Evolutionary conservation across 2,329 filamentous ascomycete species (phyloP).

Genomic region (Ceratocystis albifundus): DNA sequence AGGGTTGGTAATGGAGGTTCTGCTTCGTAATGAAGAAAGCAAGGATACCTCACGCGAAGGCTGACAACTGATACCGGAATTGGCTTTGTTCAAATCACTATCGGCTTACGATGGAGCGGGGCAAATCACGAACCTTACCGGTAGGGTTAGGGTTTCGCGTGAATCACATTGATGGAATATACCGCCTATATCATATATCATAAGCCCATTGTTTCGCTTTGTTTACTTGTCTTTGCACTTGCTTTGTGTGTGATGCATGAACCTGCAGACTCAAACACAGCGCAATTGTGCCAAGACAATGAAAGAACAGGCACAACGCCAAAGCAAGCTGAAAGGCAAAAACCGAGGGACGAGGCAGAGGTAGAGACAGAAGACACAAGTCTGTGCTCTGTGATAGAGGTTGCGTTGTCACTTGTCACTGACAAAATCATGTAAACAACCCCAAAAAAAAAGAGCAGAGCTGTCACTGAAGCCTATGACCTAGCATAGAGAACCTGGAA

Average conservation of each 20-base stretch:
- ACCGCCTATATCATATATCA: background rate
- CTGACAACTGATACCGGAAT: too few species aligned
- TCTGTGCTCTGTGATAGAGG: background rate
- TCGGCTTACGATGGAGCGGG: background rate
- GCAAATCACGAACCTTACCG: background rate
- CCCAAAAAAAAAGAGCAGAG: too few species aligned
- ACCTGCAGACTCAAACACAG: background rate
- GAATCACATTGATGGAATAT: background rate
- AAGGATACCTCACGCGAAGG: too few species aligned
- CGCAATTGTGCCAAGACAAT: background rate
- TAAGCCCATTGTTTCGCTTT: background rate
- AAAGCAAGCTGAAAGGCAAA: background rate
- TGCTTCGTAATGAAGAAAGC: too few species aligned
- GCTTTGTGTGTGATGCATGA: too few species aligned
- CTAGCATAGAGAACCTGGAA: too few species aligned
- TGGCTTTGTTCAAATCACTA: too few species aligned
- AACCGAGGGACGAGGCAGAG: background rate
- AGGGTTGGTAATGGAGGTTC: background rate
- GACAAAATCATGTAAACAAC: too few species aligned
- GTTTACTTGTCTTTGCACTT: too few species aligned
- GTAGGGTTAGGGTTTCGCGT: background rate
- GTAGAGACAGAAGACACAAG: background rate
- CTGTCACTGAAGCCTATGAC: too few species aligned
- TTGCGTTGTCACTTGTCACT: background rate
- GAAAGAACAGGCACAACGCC: background rate